phyloP scores from a whole-genome alignment of 2,329 filamentous ascomycete species.

The Exophiala alcalophila region DNA sequence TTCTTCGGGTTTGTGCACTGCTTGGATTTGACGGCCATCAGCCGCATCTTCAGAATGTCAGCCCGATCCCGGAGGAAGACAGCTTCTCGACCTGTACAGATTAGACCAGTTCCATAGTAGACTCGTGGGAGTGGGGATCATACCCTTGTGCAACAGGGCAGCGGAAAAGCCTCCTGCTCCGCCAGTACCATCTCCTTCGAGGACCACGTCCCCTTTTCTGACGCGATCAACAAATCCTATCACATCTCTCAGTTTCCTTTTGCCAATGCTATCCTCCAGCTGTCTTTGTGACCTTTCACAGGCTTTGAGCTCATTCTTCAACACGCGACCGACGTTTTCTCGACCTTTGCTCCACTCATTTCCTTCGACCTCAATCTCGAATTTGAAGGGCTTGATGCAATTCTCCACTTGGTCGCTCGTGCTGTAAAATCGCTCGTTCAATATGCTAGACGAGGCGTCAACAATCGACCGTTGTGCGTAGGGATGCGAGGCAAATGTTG shows the following conservation, averaged over 20 bases:
- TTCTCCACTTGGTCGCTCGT: conserved; percentile 98
- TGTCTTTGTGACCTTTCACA: conserved; percentile 74
- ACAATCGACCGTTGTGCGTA: conserved; percentile 91
- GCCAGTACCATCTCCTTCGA: conserved; percentile 78
- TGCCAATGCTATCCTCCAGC: conserved; percentile 74
- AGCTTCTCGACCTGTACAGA: conserved; percentile 72
- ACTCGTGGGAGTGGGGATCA: conserved; percentile 30
- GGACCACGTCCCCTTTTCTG: conserved; percentile 74
- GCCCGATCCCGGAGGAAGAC: conserved; percentile 90
- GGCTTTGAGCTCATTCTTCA: conserved; percentile 84
- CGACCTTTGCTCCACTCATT: conserved; percentile 82
- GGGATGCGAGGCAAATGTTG: conserved; percentile 84
- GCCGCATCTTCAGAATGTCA: conserved; percentile 84
- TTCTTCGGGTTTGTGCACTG: conserved; percentile 81
- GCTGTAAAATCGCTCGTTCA: conserved; percentile 93
- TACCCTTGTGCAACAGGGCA: conserved; percentile 78
- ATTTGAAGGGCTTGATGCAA: conserved; percentile 98
- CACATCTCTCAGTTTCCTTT: conserved; percentile 82
- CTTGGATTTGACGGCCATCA: conserved; percentile 82
- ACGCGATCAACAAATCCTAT: conserved; percentile 88
- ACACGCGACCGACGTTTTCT: conserved; percentile 72
- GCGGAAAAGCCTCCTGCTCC: conserved; percentile 94
- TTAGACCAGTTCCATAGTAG: conserved; percentile 18
- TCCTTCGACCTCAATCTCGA: conserved; percentile 91
- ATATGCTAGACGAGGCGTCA: conserved; percentile 81